Evolutionary conservation across 495 filamentous ascomycete genomes (phyloP).

Genomic region (Daldinia vernicosa): DNA sequence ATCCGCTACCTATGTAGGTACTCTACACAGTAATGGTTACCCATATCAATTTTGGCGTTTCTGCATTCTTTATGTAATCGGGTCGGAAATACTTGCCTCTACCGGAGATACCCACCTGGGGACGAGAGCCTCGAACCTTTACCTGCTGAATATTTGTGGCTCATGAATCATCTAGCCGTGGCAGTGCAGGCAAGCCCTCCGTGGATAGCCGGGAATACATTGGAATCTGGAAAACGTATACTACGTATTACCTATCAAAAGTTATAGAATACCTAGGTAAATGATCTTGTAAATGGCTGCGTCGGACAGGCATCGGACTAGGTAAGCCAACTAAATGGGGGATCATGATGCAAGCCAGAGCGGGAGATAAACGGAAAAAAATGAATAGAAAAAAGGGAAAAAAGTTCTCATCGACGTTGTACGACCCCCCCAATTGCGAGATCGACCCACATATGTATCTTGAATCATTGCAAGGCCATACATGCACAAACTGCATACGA

Average conservation of each 20-base stretch:
- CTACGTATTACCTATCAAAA: background rate
- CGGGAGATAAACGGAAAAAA: slow-evolving; percentile 12
- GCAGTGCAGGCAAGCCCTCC: slow-evolving; percentile 30
- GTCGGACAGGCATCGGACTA: slow-evolving; percentile 30
- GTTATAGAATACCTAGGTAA: slow-evolving; percentile 7
- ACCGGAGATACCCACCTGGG: slow-evolving; percentile 7
- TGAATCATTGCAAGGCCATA: slow-evolving; percentile 16
- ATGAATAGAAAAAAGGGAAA: slow-evolving; percentile 3
- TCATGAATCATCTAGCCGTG: slow-evolving; percentile 34
- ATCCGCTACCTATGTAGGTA: background rate
- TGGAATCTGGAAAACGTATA: slow-evolving; percentile 5
- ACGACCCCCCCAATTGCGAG: slow-evolving; percentile 16
- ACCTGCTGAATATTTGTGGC: slow-evolving; percentile 31
- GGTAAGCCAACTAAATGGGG: slow-evolving; percentile 13
- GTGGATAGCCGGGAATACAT: slow-evolving; percentile 32
- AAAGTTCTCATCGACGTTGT: slow-evolving; percentile 15
- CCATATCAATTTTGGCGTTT: background rate
- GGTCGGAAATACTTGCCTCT: slow-evolving; percentile 21
- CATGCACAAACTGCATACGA: slow-evolving; percentile 19
- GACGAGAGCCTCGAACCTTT: slow-evolving; percentile 28
- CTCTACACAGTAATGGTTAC: background rate
- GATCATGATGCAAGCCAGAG: slow-evolving; percentile 27
- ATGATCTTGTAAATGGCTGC: slow-evolving; percentile 16
- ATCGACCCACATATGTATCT: slow-evolving; percentile 34
- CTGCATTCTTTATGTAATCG: background rate